Percentiles rank a stretch among this genome's conserved stretches.
Evolutionary conservation across 2,329 filamentous ascomycete genomes (phyloP).

Genomic region (Tolypocladium paradoxum): DNA sequence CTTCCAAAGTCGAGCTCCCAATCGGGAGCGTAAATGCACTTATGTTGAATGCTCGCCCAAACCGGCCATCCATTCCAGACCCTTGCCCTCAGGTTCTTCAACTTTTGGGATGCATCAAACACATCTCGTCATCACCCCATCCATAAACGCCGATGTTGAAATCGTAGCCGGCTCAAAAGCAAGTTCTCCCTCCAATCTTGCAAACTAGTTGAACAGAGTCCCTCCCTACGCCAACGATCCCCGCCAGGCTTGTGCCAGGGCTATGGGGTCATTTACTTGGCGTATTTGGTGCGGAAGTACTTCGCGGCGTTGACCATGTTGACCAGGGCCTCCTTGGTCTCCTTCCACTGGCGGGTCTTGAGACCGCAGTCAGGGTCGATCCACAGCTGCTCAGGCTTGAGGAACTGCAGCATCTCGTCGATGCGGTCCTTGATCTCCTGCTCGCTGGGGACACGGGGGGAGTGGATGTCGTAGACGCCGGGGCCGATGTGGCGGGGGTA

Average conservation of each 20-base stretch:
- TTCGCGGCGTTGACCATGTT: constrained; percentile 99
- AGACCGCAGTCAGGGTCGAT: constrained; percentile 99
- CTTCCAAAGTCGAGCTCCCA: constrained; percentile 15
- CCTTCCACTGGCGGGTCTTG: constrained; percentile 97
- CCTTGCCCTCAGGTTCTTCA: constrained; percentile 19
- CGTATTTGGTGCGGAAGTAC: constrained; percentile 85
- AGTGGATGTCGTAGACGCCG: constrained; percentile 99
- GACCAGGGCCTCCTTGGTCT: constrained; percentile 90
- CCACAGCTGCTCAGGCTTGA: constrained; percentile 98
- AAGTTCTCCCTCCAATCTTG: constrained; percentile 19
- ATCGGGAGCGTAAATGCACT: constrained; percentile 24
- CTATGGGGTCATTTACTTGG: constrained; percentile 37
- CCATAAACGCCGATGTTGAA: constrained; percentile 48
- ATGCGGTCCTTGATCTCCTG: constrained; percentile 98
- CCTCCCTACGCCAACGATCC: neutral
- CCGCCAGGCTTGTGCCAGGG: neutral
- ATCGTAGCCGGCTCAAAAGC: constrained; percentile 35
- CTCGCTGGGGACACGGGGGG: constrained; percentile 90
- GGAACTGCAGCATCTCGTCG: constrained; percentile 94
- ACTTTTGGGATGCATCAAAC: constrained; percentile 25
- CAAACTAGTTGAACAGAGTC: constrained; percentile 19
- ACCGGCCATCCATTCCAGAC: constrained; percentile 12
- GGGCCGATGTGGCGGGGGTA: constrained; percentile 98
- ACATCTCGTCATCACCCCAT: constrained; percentile 22
- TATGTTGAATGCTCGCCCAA: constrained; percentile 29